Base-by-base conservation (phyloP, 805 yeast species). In the Kodamaea neixiangensis region DNA sequence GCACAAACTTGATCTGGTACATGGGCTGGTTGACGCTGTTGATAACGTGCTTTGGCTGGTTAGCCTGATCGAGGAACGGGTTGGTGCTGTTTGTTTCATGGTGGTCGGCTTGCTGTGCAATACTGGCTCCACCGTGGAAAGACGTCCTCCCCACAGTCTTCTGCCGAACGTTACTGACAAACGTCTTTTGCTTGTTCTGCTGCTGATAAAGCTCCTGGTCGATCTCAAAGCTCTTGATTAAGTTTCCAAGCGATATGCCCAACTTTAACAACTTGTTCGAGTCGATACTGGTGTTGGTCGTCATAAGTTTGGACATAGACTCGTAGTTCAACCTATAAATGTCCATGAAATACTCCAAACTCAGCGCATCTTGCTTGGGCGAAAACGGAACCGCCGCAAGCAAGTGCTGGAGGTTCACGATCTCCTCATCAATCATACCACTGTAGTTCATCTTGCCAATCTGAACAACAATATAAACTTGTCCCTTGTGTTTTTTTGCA, bases 231-330 rank as follows among this genome's bases (percentile, higher is more conserved):
- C 75, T 59, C 51, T 71, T 71, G 39, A 73, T 52, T 31, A 73
- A 59, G 55, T 72, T 73, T 1, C 79, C 79, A 25, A 75, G 62
- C 33, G 77, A 72, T 21, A 75, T 72, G 15, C 75, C 74, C 29
- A 75, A 56, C 56, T 74, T 74, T 42, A 74, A 55, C 25, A 75
- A 61, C 53, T 71, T 72, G 54, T 57, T 68, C 33, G 69, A 59
- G 45, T 74, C 68, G 5, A 73, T 63, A 20, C 75, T 76, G 51
- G 66, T 65, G 46, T 56, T 58, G 13, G 50, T 45, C 9, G 60
- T 48, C 22, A 43, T 31, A 6, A 20, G 34, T 29, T 18, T 37
- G 29, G 31, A 31, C 25, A 48, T 39, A 17, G 52, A 46, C 14
- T 61, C 57, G 50, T 66, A 52, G 41, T 54, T 55, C 38, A 71